Percentiles rank a stretch among this genome's conserved stretches.
Evolutionary conservation across 495 filamentous ascomycete genomes (phyloP).

Genomic region (Chlorociboria aeruginascens): DNA sequence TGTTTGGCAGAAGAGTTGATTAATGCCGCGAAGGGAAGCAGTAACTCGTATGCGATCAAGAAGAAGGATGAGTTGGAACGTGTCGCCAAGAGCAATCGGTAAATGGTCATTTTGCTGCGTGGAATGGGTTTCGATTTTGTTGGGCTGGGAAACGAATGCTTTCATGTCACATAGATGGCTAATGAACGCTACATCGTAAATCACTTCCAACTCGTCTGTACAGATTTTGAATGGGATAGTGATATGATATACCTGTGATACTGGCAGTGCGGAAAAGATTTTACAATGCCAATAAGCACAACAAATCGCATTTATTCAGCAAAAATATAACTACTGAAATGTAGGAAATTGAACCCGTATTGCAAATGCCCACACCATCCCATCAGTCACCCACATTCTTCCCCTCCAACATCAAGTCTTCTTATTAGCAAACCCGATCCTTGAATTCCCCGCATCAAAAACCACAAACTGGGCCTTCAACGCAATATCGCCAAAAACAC

Average conservation of each 20-base stretch:
- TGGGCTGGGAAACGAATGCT: slow-evolving; percentile 14
- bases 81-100: slow-evolving; percentile 99
- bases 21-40: slow-evolving; percentile 99
- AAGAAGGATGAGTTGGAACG: slow-evolving; percentile 99
- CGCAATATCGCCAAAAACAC: slow-evolving; percentile 65
- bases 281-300: too few relatives aligned
- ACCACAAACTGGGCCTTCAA: slow-evolving; percentile 69
- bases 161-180: slow-evolving; percentile 21
- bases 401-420: background rate
- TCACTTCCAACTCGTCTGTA: too few relatives aligned
- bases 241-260: too few relatives aligned
- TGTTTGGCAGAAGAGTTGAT: slow-evolving; percentile 99
- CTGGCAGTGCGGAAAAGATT: too few relatives aligned
- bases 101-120: slow-evolving; percentile 32
- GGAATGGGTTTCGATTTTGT: slow-evolving; percentile 21
- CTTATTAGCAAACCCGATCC: slow-evolving; percentile 50
- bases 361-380: too few relatives aligned
- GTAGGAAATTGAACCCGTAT: too few relatives aligned
- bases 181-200: slow-evolving; percentile 8
- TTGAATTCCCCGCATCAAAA: slow-evolving; percentile 47
- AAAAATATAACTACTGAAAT: too few relatives aligned
- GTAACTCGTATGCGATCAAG: slow-evolving; percentile 99
- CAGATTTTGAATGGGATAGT: too few relatives aligned
- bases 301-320: too few relatives aligned
- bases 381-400: too few relatives aligned